Percentiles rank a stretch among this genome's conserved stretches.
Conservation (phyloP, 768 basidiomycete genomes). For the Trametes meyenii region DNA sequence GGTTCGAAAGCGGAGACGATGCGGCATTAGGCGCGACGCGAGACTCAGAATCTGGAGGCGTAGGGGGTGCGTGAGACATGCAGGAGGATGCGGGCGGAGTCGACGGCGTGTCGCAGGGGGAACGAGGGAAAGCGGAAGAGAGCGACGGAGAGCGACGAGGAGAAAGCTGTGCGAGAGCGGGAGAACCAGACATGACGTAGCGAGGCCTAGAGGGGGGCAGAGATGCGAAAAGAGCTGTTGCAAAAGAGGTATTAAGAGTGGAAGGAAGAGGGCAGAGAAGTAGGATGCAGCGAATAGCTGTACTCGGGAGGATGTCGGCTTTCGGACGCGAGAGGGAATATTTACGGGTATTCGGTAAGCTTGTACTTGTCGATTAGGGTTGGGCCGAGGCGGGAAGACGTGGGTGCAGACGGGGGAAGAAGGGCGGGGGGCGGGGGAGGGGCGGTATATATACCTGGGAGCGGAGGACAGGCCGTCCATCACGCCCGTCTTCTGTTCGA, state of each 20-base stretch:
- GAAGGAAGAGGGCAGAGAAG: conserved; percentile 5
- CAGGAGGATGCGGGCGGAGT: conserved; percentile 3
- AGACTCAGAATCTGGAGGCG: conserved; percentile 20
- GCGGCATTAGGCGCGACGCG: neutral
- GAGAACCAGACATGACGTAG: conserved; percentile 16
- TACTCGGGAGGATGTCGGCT: conserved; percentile 14
- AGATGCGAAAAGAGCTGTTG: neutral
- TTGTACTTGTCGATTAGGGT: conserved; percentile 17
- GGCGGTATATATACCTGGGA: conserved; percentile 23
- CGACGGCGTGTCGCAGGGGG: conserved; percentile 19
- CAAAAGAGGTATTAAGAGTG: neutral
- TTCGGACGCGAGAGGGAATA: neutral
- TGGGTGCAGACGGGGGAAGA: conserved; percentile 10
- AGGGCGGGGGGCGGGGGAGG: conserved; percentile 16
- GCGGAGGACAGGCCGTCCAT: conserved; percentile 22
- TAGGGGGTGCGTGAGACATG: conserved; percentile 15
- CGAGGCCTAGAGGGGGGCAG: neutral
- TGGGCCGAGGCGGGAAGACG: conserved; percentile 9
- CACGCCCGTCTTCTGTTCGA: conserved; percentile 25
- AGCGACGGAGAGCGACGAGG: conserved; percentile 18
- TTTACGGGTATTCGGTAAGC: conserved; percentile 13
- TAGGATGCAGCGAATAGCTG: conserved; percentile 27
- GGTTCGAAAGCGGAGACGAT: conserved; percentile 5
- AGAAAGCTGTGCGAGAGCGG: conserved; percentile 18
- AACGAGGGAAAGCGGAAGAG: conserved; percentile 18